A percentile compares a stretch with the other conserved stretches of the same genome.
These are phyloP conservation scores for Austropuccinia psidii DNA, from an alignment of 1,284 basidiomycete genomes.

Conservation along the genomic window DNA sequence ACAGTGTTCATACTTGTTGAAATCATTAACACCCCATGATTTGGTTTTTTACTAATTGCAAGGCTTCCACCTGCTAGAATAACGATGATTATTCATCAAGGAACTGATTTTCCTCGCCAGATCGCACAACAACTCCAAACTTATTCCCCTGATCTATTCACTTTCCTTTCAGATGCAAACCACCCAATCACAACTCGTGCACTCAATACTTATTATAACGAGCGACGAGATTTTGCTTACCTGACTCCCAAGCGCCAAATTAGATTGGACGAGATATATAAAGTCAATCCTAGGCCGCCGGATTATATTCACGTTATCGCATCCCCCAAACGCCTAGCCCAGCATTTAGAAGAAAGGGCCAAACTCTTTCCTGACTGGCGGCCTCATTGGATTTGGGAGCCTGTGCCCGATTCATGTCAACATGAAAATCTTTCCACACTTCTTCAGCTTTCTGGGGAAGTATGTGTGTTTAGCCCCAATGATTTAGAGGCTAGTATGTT, in stretches of 20 bases:
- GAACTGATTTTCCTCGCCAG: constrained; percentile 1
- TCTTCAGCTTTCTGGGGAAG: background rate
- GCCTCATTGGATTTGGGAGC: constrained; percentile 20
- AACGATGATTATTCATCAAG: constrained; percentile 23
- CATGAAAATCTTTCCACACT: constrained; percentile 8
- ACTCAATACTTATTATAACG: constrained; percentile 23
- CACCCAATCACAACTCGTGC: constrained; percentile 17
- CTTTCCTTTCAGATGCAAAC: constrained; percentile 7
- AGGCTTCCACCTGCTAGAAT: constrained; percentile 18
- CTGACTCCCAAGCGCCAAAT: constrained; percentile 19
- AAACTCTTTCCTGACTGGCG: background rate
- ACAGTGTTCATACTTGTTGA: background rate
- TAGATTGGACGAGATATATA: background rate
- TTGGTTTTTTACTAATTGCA: background rate
- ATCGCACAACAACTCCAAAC: background rate
- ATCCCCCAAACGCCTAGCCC: background rate
- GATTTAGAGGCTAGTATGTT: constrained; percentile 17
- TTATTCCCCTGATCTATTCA: constrained; percentile 18
- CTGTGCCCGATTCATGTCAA: constrained; percentile 20
- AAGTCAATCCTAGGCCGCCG: background rate
- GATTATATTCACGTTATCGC: constrained; percentile 18
- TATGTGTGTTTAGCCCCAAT: constrained; percentile 24
- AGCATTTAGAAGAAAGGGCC: background rate
- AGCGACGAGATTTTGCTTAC: constrained; percentile 17
- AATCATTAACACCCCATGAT: background rate